Evolutionary conservation across 371 early-diverging fungal genomes (phyloP).

Genomic region (Lichtheimia hyalospora): DNA sequence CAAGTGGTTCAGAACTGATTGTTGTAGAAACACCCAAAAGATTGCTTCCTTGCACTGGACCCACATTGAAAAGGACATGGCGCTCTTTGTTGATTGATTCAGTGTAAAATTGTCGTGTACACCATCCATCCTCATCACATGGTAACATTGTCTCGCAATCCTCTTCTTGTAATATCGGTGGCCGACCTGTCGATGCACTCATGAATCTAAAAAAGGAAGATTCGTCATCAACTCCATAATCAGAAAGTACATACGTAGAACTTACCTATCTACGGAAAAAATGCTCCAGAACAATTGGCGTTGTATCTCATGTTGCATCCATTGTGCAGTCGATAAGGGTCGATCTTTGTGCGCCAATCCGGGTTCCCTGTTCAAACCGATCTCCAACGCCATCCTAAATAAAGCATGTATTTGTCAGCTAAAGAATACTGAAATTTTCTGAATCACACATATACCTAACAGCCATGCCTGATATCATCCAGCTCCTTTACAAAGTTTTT

Average conservation of each 20-base stretch:
- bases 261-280: constrained; percentile 43
- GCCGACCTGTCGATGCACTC: constrained; percentile 53
- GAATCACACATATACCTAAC: constrained; percentile 11
- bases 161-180: constrained; percentile 48
- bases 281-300: constrained; percentile 54
- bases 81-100: constrained; percentile 31
- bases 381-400: constrained; percentile 48
- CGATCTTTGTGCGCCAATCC: constrained; percentile 18
- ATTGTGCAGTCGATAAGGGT: constrained; percentile 22
- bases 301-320: constrained; percentile 53
- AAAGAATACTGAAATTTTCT: not conserved
- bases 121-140: constrained; percentile 52
- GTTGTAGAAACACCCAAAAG: constrained; percentile 21
- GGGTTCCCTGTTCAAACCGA: constrained; percentile 52
- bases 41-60: constrained; percentile 26
- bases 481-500: constrained; percentile 31
- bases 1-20: constrained; percentile 8
- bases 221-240: not conserved
- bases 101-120: constrained; percentile 38
- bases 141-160: constrained; percentile 59
- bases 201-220: constrained; percentile 20
- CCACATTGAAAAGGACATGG: constrained; percentile 26
- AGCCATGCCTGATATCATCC: constrained; percentile 67
- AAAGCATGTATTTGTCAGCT: not conserved
- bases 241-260: not conserved